Percentiles rank a stretch among this genome's conserved stretches.
These are phyloP conservation scores for Myriosclerotinia duriaeana DNA, from an alignment of 2,329 filamentous ascomycete genomes.

Conservation along the genomic window DNA sequence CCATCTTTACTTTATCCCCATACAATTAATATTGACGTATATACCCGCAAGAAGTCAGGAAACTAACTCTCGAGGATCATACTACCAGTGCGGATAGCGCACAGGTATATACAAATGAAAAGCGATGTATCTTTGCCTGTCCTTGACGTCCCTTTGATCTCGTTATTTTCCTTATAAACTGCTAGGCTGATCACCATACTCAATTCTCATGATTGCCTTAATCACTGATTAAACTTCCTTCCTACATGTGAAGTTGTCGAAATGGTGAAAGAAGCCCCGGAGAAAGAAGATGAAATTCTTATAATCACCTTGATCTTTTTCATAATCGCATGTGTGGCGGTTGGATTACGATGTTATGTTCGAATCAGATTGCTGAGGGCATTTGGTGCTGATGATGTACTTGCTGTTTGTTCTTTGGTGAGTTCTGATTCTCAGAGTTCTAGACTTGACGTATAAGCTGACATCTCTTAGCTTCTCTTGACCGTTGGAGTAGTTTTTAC, in stretches of 20 bases:
- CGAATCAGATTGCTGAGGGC: slow-evolving; percentile 47
- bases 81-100: not conserved
- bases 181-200: not conserved
- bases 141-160: not conserved
- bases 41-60: not conserved
- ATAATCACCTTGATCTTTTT: slow-evolving; percentile 39
- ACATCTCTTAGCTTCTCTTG: slow-evolving; percentile 28
- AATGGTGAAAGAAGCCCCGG: slow-evolving; percentile 4
- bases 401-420: slow-evolving; percentile 50
- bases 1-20: slow-evolving; percentile 10
- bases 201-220: not conserved
- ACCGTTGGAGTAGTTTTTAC: slow-evolving; percentile 28
- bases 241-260: not conserved
- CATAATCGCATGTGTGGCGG: slow-evolving; percentile 42
- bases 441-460: not conserved
- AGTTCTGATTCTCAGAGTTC: slow-evolving; percentile 23
- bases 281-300: slow-evolving; percentile 23
- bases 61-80: not conserved
- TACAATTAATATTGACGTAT: slow-evolving; percentile 1
- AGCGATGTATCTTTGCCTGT: not conserved
- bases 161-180: not conserved
- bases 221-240: not conserved
- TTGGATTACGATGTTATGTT: slow-evolving; percentile 48
- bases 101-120: not conserved
- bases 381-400: slow-evolving; percentile 49